phyloP scores from a whole-genome alignment of 1,284 basidiomycete species.

The Mycena sp. region DNA sequence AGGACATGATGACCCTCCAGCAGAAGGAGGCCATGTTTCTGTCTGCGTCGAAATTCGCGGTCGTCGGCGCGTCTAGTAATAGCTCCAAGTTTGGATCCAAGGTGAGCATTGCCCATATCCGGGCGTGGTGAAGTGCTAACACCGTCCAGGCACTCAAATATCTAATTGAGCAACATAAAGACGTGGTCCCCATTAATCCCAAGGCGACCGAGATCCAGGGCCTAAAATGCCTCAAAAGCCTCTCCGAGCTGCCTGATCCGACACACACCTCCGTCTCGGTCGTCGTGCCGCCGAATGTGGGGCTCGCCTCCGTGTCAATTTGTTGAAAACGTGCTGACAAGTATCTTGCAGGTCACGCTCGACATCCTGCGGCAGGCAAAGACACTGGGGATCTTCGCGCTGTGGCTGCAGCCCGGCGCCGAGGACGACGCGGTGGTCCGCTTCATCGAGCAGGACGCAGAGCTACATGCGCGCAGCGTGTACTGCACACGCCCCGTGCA shows the following conservation, averaged over 20 bases:
- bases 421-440: slow-evolving; percentile 64
- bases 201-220: slow-evolving; percentile 73
- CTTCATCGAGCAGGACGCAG: slow-evolving; percentile 45
- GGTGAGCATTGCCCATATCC: neutral
- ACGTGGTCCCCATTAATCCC: slow-evolving; percentile 72
- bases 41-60: slow-evolving; percentile 25
- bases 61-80: slow-evolving; percentile 18
- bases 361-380: slow-evolving; percentile 72
- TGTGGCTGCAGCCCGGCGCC: slow-evolving; percentile 91
- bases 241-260: slow-evolving; percentile 69
- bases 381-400: slow-evolving; percentile 63
- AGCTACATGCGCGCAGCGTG: slow-evolving; percentile 14
- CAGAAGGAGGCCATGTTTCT: slow-evolving; percentile 38
- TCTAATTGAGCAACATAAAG: slow-evolving; percentile 67
- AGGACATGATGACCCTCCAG: slow-evolving; percentile 57
- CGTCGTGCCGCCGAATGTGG: slow-evolving; percentile 78
- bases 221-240: slow-evolving; percentile 57
- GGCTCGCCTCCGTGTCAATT: too few relatives aligned
- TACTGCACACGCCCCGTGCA: slow-evolving; percentile 17
- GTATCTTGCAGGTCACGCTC: slow-evolving; percentile 67
- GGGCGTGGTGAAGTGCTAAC: neutral
- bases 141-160: slow-evolving; percentile 11
- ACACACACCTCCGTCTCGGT: slow-evolving; percentile 79
- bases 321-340: neutral
- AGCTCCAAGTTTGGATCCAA: slow-evolving; percentile 15